Percentiles rank a stretch among this genome's conserved stretches.
phyloP scores from a whole-genome alignment of 805 yeast genomes.

The Allodekkera sacchari region DNA sequence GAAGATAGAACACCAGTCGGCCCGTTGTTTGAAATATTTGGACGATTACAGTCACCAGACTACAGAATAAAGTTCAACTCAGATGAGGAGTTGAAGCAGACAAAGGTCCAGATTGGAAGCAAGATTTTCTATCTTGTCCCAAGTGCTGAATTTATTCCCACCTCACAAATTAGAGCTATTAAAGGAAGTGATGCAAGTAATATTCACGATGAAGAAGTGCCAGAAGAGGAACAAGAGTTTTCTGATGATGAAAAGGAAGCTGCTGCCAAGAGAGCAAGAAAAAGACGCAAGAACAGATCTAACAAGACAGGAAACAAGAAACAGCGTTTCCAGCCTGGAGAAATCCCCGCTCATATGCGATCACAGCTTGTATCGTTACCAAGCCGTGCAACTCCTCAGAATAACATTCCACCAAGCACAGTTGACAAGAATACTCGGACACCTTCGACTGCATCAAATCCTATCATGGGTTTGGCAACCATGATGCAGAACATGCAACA shows the following conservation, averaged over 20 bases:
- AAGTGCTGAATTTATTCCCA: conserved; percentile 69
- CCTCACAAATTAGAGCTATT: conserved; percentile 56
- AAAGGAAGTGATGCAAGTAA: conserved; percentile 96
- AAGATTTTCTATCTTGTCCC: conserved; percentile 73
- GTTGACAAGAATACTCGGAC: background rate
- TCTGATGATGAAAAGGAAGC: conserved; percentile 91
- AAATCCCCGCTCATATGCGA: conserved; percentile 13
- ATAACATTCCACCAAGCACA: background rate
- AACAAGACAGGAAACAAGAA: conserved; percentile 11
- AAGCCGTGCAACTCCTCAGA: background rate
- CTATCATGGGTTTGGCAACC: conserved; percentile 1
- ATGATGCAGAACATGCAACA: conserved; percentile 9
- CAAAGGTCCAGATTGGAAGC: conserved; percentile 40
- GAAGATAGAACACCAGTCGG: conserved; percentile 68
- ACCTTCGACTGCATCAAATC: background rate
- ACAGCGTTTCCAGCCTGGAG: no score
- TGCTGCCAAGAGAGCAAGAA: conserved; percentile 55
- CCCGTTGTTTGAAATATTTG: conserved; percentile 80
- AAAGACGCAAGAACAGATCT: conserved; percentile 44
- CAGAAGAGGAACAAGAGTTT: conserved; percentile 89
- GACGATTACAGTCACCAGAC: conserved; percentile 73
- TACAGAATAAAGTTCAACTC: conserved; percentile 65
- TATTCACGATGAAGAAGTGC: conserved; percentile 87
- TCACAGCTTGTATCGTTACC: conserved; percentile 12
- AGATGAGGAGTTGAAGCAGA: conserved; percentile 39